phyloP scores from a whole-genome alignment of 768 basidiomycete species.

The Podaxis sp. region DNA sequence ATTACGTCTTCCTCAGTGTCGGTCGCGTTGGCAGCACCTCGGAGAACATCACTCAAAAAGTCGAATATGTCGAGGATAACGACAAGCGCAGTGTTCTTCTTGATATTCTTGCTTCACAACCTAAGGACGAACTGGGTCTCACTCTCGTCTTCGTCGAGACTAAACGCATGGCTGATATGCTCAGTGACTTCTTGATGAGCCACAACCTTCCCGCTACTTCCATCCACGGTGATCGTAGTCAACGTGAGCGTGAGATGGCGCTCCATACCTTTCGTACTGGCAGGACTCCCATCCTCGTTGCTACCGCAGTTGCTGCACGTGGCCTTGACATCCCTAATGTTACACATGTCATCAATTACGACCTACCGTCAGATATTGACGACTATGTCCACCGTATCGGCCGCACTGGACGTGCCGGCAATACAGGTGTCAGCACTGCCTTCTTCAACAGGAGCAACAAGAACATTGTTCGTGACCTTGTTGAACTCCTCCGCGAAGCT shows the following conservation, averaged over 20 bases:
- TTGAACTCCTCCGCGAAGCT: constrained; percentile 92
- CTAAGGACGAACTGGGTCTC: constrained; percentile 58
- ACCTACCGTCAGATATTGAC: constrained; percentile 95
- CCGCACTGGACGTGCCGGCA: constrained; percentile 98
- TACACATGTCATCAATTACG: constrained; percentile 98
- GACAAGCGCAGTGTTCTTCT: constrained; percentile 97
- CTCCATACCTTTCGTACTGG: constrained; percentile 94
- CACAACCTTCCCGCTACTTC: constrained; percentile 88
- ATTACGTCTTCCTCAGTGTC: constrained; percentile 98
- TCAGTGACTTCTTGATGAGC: constrained; percentile 89
- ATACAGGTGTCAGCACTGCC: constrained; percentile 92
- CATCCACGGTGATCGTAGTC: constrained; percentile 97
- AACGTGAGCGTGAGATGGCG: constrained; percentile 95
- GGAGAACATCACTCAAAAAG: constrained; percentile 98
- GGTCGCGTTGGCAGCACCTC: constrained; percentile 98
- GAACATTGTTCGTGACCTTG: constrained; percentile 85
- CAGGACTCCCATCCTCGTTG: constrained; percentile 93
- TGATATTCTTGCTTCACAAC: constrained; percentile 84
- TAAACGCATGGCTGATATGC: constrained; percentile 98
- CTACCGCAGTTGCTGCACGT: constrained; percentile 97
- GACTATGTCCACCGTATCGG: constrained; percentile 99
- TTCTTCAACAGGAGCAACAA: constrained; percentile 95
- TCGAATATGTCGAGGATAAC: constrained; percentile 95
- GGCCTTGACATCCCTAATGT: constrained; percentile 99
- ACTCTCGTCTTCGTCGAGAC: constrained; percentile 99